A percentile compares a stretch with the other conserved stretches of the same genome.
Evolutionary conservation across 2,329 filamentous ascomycete species (phyloP).

Genomic region (Colletotrichum cuscutae): DNA sequence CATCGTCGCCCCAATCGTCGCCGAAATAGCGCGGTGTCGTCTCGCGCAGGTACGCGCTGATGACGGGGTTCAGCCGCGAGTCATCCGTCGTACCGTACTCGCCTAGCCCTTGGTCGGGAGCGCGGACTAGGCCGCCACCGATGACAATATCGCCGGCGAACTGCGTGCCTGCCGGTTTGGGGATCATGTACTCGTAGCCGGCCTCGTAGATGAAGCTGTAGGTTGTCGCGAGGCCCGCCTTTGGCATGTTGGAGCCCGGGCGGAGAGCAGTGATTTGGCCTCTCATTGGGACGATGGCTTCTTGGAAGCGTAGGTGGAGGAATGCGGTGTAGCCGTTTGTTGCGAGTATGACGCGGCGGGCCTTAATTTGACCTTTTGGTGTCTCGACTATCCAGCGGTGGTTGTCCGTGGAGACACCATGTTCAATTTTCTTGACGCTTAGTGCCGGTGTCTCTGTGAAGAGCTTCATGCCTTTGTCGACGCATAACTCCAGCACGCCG

Average conservation of each 20-base stretch:
- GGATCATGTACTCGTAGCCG: constrained; percentile 76
- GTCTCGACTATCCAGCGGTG: constrained; percentile 35
- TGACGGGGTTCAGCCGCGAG: constrained; percentile 57
- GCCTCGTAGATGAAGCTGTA: constrained; percentile 70
- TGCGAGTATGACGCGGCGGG: constrained; percentile 39
- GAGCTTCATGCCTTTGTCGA: constrained; percentile 24
- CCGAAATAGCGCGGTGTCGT: constrained; percentile 63
- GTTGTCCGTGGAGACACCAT: neutral
- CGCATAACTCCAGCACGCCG: constrained; percentile 26
- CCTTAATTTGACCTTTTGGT: constrained; percentile 35
- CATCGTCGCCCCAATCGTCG: constrained; percentile 57
- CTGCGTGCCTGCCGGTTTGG: constrained; percentile 57
- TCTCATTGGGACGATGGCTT: constrained; percentile 38
- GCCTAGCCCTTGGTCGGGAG: constrained; percentile 51
- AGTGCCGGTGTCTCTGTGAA: constrained; percentile 29
- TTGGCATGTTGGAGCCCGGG: constrained; percentile 48
- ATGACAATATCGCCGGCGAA: constrained; percentile 67
- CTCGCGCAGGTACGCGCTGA: constrained; percentile 58
- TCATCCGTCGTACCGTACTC: constrained; percentile 70
- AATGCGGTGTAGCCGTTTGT: constrained; percentile 44
- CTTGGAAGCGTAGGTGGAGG: constrained; percentile 37
- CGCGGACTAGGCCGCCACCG: constrained; percentile 64
- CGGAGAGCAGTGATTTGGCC: constrained; percentile 41
- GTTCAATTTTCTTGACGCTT: neutral
- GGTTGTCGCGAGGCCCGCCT: constrained; percentile 55